phyloP scores from a whole-genome alignment of 768 basidiomycete species.

The Nidula microcarpa region DNA sequence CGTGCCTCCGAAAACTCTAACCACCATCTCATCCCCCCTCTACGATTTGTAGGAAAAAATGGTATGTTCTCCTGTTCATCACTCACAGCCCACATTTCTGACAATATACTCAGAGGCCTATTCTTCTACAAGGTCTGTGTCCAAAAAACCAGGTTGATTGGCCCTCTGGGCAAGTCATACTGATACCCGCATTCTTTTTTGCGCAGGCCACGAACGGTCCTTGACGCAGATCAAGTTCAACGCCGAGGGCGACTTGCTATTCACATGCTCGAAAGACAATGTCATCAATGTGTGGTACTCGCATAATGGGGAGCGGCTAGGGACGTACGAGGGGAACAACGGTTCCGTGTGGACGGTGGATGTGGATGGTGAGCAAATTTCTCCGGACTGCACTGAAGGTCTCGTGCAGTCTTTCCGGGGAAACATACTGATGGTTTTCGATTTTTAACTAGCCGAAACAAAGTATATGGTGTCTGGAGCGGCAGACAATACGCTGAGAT shows the following conservation, averaged over 20 bases:
- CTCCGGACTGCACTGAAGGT: background rate
- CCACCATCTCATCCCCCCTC: conserved; percentile 1
- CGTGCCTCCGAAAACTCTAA: conserved; percentile 21
- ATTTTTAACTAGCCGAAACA: conserved; percentile 55
- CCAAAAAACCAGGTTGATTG: background rate
- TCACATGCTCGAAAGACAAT: conserved; percentile 94
- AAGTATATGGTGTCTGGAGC: conserved; percentile 86
- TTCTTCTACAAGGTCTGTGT: conserved; percentile 62
- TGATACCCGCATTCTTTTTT: conserved; percentile 7
- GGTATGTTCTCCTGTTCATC: conserved; percentile 17
- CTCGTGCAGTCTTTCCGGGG: background rate
- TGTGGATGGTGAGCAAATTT: conserved; percentile 74
- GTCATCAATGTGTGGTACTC: conserved; percentile 96
- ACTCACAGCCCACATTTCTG: background rate
- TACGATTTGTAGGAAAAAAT: conserved; percentile 21
- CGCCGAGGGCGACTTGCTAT: conserved; percentile 91
- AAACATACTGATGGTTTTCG: too few relatives aligned
- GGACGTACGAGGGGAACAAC: conserved; percentile 95
- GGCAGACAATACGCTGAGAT: conserved; percentile 88
- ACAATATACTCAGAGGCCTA: conserved; percentile 51
- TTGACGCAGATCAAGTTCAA: conserved; percentile 99
- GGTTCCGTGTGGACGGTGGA: conserved; percentile 97
- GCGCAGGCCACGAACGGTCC: conserved; percentile 90
- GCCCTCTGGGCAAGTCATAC: background rate
- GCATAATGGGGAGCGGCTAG: conserved; percentile 95